Percentiles rank a stretch among this genome's conserved stretches.
These are phyloP conservation scores for Mycena galericulata DNA, from an alignment of 768 basidiomycete species.

Conservation along the genomic window DNA sequence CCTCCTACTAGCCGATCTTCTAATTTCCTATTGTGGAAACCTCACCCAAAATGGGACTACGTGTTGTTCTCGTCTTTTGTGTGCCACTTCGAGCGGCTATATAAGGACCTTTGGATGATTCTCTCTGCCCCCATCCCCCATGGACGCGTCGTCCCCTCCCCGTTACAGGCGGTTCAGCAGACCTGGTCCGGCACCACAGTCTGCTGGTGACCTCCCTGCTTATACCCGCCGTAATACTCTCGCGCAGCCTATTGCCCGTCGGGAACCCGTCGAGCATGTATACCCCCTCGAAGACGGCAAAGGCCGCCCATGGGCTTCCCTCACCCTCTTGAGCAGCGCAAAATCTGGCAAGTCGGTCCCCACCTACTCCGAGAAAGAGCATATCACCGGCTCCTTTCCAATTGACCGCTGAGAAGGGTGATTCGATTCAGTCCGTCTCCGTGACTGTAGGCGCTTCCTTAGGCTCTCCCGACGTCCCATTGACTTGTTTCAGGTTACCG, in stretches of 20 bases:
- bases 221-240: slow-evolving; percentile 63
- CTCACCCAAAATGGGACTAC: slow-evolving; percentile 6
- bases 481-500: slow-evolving; percentile 54
- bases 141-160: slow-evolving; percentile 64
- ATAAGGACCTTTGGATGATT: slow-evolving; percentile 17
- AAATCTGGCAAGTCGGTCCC: slow-evolving; percentile 64
- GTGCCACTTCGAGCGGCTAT: neutral
- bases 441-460: slow-evolving; percentile 50
- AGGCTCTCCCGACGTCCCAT: neutral
- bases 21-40: slow-evolving; percentile 27
- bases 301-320: slow-evolving; percentile 56
- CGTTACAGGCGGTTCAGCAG: slow-evolving; percentile 62
- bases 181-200: slow-evolving; percentile 62
- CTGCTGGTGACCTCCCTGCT: slow-evolving; percentile 59
- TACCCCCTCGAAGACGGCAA: slow-evolving; percentile 57
- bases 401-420: slow-evolving; percentile 61
- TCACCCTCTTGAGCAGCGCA: slow-evolving; percentile 63
- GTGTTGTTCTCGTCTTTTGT: slow-evolving; percentile 22
- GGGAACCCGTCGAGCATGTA: slow-evolving; percentile 63
- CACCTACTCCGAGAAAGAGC: slow-evolving; percentile 67
- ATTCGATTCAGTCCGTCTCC: slow-evolving; percentile 62
- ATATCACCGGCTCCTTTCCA: slow-evolving; percentile 61
- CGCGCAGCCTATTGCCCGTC: slow-evolving; percentile 51
- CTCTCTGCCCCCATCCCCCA: slow-evolving; percentile 34
- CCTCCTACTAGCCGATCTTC: slow-evolving; percentile 10